These are phyloP conservation scores for Penicillium verrucosum DNA, from an alignment of 2,329 filamentous ascomycete species.

Conservation along the genomic window DNA sequence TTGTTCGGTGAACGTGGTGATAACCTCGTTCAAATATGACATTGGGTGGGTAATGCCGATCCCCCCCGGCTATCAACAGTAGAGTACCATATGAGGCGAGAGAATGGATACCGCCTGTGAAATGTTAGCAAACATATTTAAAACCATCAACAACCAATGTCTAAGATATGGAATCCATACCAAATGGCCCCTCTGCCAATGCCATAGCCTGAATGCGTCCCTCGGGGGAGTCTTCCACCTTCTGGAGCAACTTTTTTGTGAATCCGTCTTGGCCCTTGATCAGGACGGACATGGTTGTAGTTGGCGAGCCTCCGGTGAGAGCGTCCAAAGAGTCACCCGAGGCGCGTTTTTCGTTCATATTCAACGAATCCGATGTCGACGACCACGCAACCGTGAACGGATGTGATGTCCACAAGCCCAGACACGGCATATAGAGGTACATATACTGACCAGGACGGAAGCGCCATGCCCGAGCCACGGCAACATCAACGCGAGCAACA, in stretches of 20 bases:
- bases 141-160: neutral
- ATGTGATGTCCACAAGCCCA: slow-evolving; percentile 44
- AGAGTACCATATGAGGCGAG: slow-evolving; percentile 34
- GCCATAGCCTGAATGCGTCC: slow-evolving; percentile 27
- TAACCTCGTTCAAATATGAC: slow-evolving; percentile 33
- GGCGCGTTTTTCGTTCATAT: slow-evolving; percentile 24
- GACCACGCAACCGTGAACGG: slow-evolving; percentile 44
- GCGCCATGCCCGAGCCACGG: slow-evolving; percentile 30
- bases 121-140: neutral
- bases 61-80: slow-evolving; percentile 36
- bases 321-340: slow-evolving; percentile 31
- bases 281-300: slow-evolving; percentile 32
- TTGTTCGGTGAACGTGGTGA: slow-evolving; percentile 24
- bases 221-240: slow-evolving; percentile 26
- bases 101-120: slow-evolving; percentile 29
- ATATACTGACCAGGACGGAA: slow-evolving; percentile 51
- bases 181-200: slow-evolving; percentile 37
- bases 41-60: slow-evolving; percentile 40
- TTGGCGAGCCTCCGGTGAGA: slow-evolving; percentile 25
- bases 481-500: slow-evolving; percentile 48
- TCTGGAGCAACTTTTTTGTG: slow-evolving; percentile 31
- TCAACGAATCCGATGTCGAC: slow-evolving; percentile 19
- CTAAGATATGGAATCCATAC: slow-evolving; percentile 15
- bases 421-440: slow-evolving; percentile 54
- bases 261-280: slow-evolving; percentile 36